Conservation (phyloP, 352 stramenopile species). For the Phytophthora chlamydospora region DNA sequence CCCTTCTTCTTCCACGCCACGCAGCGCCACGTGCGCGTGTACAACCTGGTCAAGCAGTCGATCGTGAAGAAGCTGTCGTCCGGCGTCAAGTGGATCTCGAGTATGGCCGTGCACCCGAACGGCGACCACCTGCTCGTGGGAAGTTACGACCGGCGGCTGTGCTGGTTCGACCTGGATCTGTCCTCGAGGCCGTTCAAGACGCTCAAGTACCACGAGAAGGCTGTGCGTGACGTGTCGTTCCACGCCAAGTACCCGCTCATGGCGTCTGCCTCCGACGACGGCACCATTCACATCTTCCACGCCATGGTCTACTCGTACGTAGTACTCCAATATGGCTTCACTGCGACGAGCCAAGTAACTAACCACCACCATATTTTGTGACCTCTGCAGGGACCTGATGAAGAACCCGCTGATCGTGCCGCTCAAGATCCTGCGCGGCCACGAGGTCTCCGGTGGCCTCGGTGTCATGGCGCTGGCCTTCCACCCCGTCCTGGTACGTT, state of each 20-base stretch:
- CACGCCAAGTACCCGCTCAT: slow-evolving; percentile 98
- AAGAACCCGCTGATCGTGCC: slow-evolving; percentile 99
- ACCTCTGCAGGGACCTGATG: slow-evolving; percentile 93
- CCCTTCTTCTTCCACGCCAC: slow-evolving; percentile 99
- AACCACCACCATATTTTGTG: slow-evolving; percentile 14
- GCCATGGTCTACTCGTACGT: slow-evolving; percentile 98
- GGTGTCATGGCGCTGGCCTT: slow-evolving; percentile 97
- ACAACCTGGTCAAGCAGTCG: slow-evolving; percentile 99
- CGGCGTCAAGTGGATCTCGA: slow-evolving; percentile 99
- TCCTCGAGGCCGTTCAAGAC: slow-evolving; percentile 98
- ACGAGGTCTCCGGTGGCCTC: slow-evolving; percentile 93
- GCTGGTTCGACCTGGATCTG: slow-evolving; percentile 99
- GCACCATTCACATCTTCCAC: slow-evolving; percentile 99
- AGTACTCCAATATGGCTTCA: slow-evolving; percentile 17
- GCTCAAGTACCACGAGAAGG: slow-evolving; percentile 99
- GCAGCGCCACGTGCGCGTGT: slow-evolving; percentile 98
- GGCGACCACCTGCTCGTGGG: slow-evolving; percentile 99
- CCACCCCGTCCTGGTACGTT: slow-evolving; percentile 95
- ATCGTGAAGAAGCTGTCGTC: slow-evolving; percentile 98
- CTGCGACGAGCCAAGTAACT: slow-evolving; percentile 24
- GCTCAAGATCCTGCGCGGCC: slow-evolving; percentile 97
- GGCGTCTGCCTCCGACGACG: slow-evolving; percentile 98
- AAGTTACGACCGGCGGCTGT: slow-evolving; percentile 97
- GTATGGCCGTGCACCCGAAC: slow-evolving; percentile 97
- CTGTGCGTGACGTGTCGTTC: slow-evolving; percentile 94